Evolutionary conservation across 768 basidiomycete species (phyloP), one percentile per base, ranked within the genome.

Genomic region (Lanmaoa pseudosensibilis): DNA sequence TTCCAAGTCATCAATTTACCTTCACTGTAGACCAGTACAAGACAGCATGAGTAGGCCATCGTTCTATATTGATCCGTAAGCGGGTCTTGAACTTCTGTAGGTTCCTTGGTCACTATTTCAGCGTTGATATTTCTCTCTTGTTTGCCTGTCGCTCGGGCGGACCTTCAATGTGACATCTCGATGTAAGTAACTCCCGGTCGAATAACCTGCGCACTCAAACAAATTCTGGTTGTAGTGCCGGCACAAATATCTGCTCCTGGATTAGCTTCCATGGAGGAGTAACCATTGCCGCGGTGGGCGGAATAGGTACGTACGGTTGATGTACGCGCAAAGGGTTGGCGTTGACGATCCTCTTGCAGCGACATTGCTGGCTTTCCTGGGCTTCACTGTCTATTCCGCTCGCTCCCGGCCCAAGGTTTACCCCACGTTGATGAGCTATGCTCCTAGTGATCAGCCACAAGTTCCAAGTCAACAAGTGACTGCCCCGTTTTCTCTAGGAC

Each of bases 161-260:
- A 66, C 18, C 8, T 55, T 49, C 16, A 47, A 9, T 65, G 64
- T 18, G 18, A 37, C 9, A 4, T 54, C n/a, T 48, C 43, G n/a
- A 30, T 55, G 58, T 56, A 33, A 48, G 61, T 39, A 27, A 1
- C 32, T 13, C 18, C 30, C 19, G 12, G 32, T 40, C 16, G 9
- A 32, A 46, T 32, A 21, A 33, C 25, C 4, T 5, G 18, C 21
- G 32, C 27, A 16, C 25, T 25, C 36, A 4, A 10, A 43, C 49
- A 23, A 27, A 46, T 38, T 16, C 46, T 33, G 16, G 30, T 38
- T 41, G 18, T 15, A 65, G 55, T 47, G 23, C 16, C 3, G 45
- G 39, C 23, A 50, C 27, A 9, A 41, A 63, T 16, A 4, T 66
- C 25, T 65, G 61, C 15, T 44, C 30, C 33, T 59, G 55, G 60